Conservation (phyloP, 2,329 filamentous ascomycete species). For the Ophiocordyceps camponoti-rufipedis region DNA sequence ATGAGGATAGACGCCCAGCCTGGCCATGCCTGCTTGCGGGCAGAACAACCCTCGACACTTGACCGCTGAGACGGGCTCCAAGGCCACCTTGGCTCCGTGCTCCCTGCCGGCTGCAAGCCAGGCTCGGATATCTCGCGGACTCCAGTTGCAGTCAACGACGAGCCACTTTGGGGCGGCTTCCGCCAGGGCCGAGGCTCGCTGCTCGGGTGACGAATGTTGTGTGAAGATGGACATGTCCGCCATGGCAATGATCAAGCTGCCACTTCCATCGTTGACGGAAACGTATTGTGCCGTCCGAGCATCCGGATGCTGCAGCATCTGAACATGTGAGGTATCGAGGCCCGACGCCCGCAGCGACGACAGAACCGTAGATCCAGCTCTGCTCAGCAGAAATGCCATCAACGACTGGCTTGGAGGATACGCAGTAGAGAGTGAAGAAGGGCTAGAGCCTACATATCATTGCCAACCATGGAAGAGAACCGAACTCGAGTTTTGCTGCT, state of each 20-base stretch:
- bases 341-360: conserved; percentile 44
- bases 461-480: conserved; percentile 64
- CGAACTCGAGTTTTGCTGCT: conserved; percentile 43
- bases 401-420: neutral
- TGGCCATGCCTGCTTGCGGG: conserved; percentile 15
- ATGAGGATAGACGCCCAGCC: conserved; percentile 35
- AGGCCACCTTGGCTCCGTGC: conserved; percentile 44
- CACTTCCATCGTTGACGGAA: conserved; percentile 67
- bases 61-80: conserved; percentile 73
- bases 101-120: conserved; percentile 48
- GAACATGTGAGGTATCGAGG: conserved; percentile 46
- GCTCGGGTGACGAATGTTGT: conserved; percentile 28
- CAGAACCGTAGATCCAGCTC: conserved; percentile 56
- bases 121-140: conserved; percentile 39
- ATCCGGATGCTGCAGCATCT: conserved; percentile 30
- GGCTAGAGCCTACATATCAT: conserved; percentile 43
- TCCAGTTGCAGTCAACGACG: conserved; percentile 81
- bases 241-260: conserved; percentile 81
- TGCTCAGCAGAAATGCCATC: conserved; percentile 9
- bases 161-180: conserved; percentile 51
- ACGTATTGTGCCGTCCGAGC: conserved; percentile 78
- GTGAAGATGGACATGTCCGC: conserved; percentile 83
- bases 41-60: conserved; percentile 59
- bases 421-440: neutral
- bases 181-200: conserved; percentile 42